Conservation (phyloP, 225 moss, liverwort and hornwort species). For the Bryoerythrophyllum caledonicum region DNA sequence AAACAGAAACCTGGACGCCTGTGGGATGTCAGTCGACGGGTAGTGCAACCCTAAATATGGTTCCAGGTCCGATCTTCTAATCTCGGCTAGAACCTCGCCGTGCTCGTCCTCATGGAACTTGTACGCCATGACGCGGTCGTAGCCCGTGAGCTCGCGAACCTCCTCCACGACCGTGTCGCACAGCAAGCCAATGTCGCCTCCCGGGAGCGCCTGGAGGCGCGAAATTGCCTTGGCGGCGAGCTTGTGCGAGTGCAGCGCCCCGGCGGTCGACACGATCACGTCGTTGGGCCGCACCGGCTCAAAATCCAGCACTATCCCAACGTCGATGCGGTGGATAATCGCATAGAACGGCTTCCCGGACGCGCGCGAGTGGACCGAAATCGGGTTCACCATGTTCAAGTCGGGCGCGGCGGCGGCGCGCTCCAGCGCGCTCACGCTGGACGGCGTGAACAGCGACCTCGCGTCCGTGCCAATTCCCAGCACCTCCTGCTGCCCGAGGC, state of each 20-base stretch:
- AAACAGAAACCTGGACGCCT: slow-evolving; percentile 53
- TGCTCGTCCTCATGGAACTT: slow-evolving; percentile 63
- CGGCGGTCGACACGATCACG: slow-evolving; percentile 45
- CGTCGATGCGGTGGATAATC: slow-evolving; percentile 48
- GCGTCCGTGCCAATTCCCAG: slow-evolving; percentile 51
- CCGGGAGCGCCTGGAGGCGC: slow-evolving; percentile 42
- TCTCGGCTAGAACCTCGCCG: slow-evolving; percentile 58
- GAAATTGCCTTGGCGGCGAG: slow-evolving; percentile 53
- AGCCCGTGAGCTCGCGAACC: slow-evolving; percentile 60
- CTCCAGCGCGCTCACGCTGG: slow-evolving; percentile 38
- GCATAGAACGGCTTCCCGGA: slow-evolving; percentile 53
- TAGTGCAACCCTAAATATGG: slow-evolving; percentile 59
- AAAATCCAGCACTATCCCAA: slow-evolving; percentile 46
- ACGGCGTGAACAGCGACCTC: slow-evolving; percentile 41
- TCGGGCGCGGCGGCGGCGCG: slow-evolving; percentile 28
- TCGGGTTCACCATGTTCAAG: slow-evolving; percentile 48
- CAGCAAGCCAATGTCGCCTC: slow-evolving; percentile 53
- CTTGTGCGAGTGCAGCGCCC: slow-evolving; percentile 55
- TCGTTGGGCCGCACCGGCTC: slow-evolving; percentile 44
- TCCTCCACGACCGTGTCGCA: slow-evolving; percentile 59
- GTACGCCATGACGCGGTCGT: slow-evolving; percentile 60
- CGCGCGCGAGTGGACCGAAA: slow-evolving; percentile 42
- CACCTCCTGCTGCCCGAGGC: slow-evolving; percentile 41
- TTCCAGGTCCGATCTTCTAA: slow-evolving; percentile 52
- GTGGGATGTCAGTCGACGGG: slow-evolving; percentile 52